phyloP scores from a whole-genome alignment of 1,284 basidiomycete genomes.

The Tranzscheliella williamsii region DNA sequence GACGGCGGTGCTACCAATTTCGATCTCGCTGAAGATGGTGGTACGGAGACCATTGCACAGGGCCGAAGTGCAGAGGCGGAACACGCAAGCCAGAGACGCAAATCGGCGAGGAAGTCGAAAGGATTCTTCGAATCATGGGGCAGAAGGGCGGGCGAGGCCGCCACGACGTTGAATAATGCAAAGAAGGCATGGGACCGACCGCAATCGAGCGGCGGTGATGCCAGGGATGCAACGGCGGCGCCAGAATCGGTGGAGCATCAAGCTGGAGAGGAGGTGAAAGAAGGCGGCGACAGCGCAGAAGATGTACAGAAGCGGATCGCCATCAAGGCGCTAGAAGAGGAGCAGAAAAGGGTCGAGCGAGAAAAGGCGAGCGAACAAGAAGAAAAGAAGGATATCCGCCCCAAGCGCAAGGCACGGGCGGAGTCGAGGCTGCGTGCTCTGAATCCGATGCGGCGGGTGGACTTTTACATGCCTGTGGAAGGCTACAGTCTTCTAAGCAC shows the following conservation, averaged over 20 bases:
- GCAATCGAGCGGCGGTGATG: no score
- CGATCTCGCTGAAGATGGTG: constrained; percentile 27
- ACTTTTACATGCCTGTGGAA: constrained; percentile 46
- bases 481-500: constrained; percentile 32
- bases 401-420: constrained; percentile 18
- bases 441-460: constrained; percentile 33
- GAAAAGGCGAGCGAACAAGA: constrained; percentile 13
- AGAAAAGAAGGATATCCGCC: constrained; percentile 24
- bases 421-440: constrained; percentile 31
- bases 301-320: constrained; percentile 6
- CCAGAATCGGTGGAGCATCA: constrained; percentile 5
- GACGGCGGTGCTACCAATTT: constrained; percentile 16
- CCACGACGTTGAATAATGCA: constrained; percentile 3
- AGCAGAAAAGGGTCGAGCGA: constrained; percentile 21
- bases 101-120: constrained; percentile 3
- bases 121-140: constrained; percentile 32
- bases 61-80: constrained; percentile 13
- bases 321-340: constrained; percentile 15
- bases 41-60: constrained; percentile 15
- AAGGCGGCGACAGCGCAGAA: constrained; percentile 6
- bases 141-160: constrained; percentile 16
- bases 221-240: no score
- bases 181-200: constrained; percentile 1
- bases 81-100: neutral
- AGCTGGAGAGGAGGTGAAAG: constrained; percentile 26